Evolutionary conservation across 2,329 filamentous ascomycete genomes (phyloP).

Genomic region (Colletotrichum gigasporum): DNA sequence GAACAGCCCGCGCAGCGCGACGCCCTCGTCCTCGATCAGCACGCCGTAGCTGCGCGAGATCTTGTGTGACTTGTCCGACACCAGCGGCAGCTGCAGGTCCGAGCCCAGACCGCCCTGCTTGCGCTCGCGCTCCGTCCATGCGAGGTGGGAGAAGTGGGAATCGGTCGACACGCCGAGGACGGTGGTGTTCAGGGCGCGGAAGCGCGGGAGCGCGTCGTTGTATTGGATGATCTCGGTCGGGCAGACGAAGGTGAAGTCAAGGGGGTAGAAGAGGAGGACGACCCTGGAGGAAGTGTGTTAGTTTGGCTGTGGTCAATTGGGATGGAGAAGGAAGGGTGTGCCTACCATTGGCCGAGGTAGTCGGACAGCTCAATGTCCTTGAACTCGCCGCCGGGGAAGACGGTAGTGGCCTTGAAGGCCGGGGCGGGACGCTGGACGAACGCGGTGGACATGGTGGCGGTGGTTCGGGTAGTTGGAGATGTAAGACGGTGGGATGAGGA

Average conservation of each 20-base stretch:
- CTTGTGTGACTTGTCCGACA: slow-evolving; percentile 69
- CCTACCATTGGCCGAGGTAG: slow-evolving; percentile 57
- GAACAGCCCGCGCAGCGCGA: slow-evolving; percentile 71
- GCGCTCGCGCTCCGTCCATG: slow-evolving; percentile 66
- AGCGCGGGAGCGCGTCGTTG: slow-evolving; percentile 68
- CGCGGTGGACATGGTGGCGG: slow-evolving; percentile 50
- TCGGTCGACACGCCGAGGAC: slow-evolving; percentile 72
- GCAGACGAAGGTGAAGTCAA: slow-evolving; percentile 76
- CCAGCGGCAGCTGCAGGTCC: slow-evolving; percentile 67
- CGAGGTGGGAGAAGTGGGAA: slow-evolving; percentile 64
- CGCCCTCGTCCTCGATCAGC: slow-evolving; percentile 70
- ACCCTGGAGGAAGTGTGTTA: slow-evolving; percentile 53
- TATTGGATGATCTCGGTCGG: slow-evolving; percentile 73
- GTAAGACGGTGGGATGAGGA: not conserved
- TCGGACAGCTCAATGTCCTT: slow-evolving; percentile 56
- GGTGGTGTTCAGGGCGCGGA: slow-evolving; percentile 65
- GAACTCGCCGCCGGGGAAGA: slow-evolving; percentile 59
- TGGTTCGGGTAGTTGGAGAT: not conserved
- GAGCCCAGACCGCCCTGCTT: slow-evolving; percentile 70
- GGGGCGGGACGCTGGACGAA: slow-evolving; percentile 60
- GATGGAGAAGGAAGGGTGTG: not conserved
- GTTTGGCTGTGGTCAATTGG: not conserved
- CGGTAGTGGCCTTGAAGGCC: slow-evolving; percentile 57
- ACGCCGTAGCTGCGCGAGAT: slow-evolving; percentile 71
- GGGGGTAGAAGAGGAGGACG: slow-evolving; percentile 72